phyloP scores from a whole-genome alignment of 495 filamentous ascomycete genomes.

The Daldinia loculata region DNA sequence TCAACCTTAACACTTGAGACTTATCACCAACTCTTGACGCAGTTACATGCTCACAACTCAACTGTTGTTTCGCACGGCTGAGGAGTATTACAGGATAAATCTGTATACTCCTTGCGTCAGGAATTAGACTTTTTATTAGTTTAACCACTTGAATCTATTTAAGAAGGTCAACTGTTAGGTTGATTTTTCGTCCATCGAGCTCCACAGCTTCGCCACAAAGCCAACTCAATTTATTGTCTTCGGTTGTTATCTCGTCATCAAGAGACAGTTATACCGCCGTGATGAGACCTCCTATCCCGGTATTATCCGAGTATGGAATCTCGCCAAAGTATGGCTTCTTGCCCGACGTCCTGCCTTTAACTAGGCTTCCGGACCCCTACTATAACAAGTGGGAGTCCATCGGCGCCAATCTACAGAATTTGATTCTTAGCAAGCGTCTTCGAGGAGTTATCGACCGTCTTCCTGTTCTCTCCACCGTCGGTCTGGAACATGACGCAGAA shows the following conservation, averaged over 20 bases:
- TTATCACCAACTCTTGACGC: conserved; percentile 6
- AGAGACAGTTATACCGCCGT: conserved; percentile 31
- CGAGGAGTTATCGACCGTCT: conserved; percentile 78
- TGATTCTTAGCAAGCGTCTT: conserved; percentile 84
- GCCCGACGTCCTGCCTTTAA: conserved; percentile 79
- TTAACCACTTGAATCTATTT: conserved; percentile 14
- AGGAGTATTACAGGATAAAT: conserved; percentile 66
- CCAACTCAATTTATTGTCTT: neutral
- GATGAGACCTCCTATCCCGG: conserved; percentile 88
- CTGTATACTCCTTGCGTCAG: conserved; percentile 72
- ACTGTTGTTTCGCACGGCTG: conserved; percentile 61
- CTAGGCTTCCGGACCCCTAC: conserved; percentile 82
- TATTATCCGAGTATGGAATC: conserved; percentile 84
- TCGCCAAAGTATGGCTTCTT: conserved; percentile 89
- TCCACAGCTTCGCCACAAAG: neutral
- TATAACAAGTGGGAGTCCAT: conserved; percentile 93
- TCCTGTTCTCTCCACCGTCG: conserved; percentile 80
- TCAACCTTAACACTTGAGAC: neutral
- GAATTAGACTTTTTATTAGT: conserved; percentile 46
- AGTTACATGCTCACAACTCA: conserved; percentile 48
- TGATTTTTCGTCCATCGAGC: neutral
- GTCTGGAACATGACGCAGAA: conserved; percentile 82
- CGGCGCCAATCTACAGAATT: conserved; percentile 80
- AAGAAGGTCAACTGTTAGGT: neutral
- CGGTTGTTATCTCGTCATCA: neutral